These are phyloP conservation scores for Sphaceloma murrayae DNA, from an alignment of 2,329 filamentous ascomycete genomes.

Conservation along the genomic window DNA sequence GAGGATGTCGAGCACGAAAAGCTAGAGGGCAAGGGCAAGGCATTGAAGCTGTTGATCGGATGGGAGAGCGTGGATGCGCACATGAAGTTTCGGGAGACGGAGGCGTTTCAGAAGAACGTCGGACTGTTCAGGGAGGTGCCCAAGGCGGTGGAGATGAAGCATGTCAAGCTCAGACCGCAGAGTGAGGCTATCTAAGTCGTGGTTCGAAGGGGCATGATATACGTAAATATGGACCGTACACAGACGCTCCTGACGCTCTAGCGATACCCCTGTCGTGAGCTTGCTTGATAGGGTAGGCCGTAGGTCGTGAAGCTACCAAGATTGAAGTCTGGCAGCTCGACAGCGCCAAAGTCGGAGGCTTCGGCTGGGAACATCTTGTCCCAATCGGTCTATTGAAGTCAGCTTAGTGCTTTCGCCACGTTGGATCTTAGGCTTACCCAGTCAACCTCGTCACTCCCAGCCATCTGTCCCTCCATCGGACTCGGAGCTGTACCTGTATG, in stretches of 20 bases:
- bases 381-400: slow-evolving; percentile 35
- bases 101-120: slow-evolving; percentile 37
- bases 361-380: slow-evolving; percentile 35
- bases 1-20: slow-evolving; percentile 23
- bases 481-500: slow-evolving; percentile 20
- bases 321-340: slow-evolving; percentile 29
- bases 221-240: no score
- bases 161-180: slow-evolving; percentile 26
- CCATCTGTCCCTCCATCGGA: slow-evolving; percentile 23
- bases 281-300: slow-evolving; percentile 10
- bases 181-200: slow-evolving; percentile 12
- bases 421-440: slow-evolving; percentile 46
- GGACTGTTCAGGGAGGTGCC: slow-evolving; percentile 34
- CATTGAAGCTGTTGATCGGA: slow-evolving; percentile 39
- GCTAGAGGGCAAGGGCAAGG: slow-evolving; percentile 30
- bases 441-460: slow-evolving; percentile 47
- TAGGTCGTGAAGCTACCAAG: slow-evolving; percentile 25
- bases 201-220: neutral
- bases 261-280: neutral
- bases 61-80: slow-evolving; percentile 46
- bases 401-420: neutral
- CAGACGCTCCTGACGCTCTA: no score
- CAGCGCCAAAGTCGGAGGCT: slow-evolving; percentile 26
- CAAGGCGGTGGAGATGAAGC: slow-evolving; percentile 37
- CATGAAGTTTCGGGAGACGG: slow-evolving; percentile 37